Base-by-base conservation (phyloP, 192 early-diverging fungal genomes). In the Radiomyces spectabilis region DNA sequence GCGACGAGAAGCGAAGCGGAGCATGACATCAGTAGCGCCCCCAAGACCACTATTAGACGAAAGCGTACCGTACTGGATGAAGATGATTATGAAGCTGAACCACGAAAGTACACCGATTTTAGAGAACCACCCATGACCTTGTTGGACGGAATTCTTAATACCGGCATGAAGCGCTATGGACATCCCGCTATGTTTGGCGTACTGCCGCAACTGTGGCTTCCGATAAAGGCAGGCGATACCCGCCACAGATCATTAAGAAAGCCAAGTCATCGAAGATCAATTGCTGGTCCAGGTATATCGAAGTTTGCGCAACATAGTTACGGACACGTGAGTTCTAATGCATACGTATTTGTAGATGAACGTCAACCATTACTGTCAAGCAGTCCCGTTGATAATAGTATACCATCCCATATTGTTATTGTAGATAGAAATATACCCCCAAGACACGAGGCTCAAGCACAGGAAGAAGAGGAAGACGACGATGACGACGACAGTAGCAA, bases 161-260 rank as follows among this genome's bases (percentile, higher is more conserved):
- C 83, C 33, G 83, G 84, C 1, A 71, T 87, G 77, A 69, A 76
- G 21, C 68, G 72, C 9, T 90, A 84, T 35, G 78, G 68, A 34
- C 74, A 85, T 33, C 88, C 88, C 26, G 81, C 80, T 15, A 50
- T 87, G 4, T 51, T 80, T 18, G 85, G 85, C 9, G 70, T 68
- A 6, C 55, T 90, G 37, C 88, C 88, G 5, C 68, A 77, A 24
- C 47, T 90, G 22, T 90, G 88, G 88, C 60, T 87, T 33, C 88
- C 88, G 7, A 72, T 85, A 13, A 79, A 73, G 53, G 51, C 50
- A 4, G 52, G 61, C 16, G 12, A 53, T 27, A 24, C 32, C 27
- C 27, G 31, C 2, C 47, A 27, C 29, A 5, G 25, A 44, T 12
- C 31, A 45, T n/a, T 21, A 45, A 3, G 51, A 51, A 18, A 37